Evolutionary conservation across 768 basidiomycete genomes (phyloP), one percentile per base, ranked within the genome.

Genomic region (Phanerodontia chrysosporium): DNA sequence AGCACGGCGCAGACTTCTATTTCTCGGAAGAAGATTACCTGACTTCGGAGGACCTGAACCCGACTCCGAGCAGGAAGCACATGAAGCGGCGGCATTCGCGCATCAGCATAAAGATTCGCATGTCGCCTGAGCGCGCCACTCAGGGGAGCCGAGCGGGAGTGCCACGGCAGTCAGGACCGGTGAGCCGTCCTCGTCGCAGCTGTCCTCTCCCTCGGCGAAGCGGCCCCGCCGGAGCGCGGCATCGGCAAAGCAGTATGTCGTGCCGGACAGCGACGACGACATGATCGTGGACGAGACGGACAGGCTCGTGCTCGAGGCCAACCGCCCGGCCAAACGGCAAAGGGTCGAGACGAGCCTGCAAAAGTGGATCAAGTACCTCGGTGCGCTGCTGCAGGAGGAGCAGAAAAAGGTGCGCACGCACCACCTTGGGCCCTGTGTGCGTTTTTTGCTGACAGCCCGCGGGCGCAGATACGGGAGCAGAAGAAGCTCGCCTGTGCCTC

Each of bases 181-280:
- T 27, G 32, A 18, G 35, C 28, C 58, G 39, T 54, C 67, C 24
- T 60, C 67, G 27, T 63, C 74, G 53, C 55, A 68, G 13, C 64
- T 69, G 48, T 67, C 74, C 30, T 14, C 49, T 4, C 30, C 28
- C 18, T 10, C 24, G 6, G 76, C 73, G 63, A 87, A 84, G 67
- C 77, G 89, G 58, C 85, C 85, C 9, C 80, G 86, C 49, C 77
- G 88, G 48, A 78, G 79, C 29, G 82, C 81, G 3, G 78, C 84
- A 18, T 65, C 72, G 16, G 76, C 83, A 32, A 79, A 75, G 48
- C 88, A 86, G 6, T 90, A 90, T 67, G 79, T 76, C 3, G 72
- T 86, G 16, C 85, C 87, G 1, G 85, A 85, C 67, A 90, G 87
- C 13, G 88, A 89, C 64, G 87, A 89, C 58, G 89, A 89, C 62